phyloP scores from a whole-genome alignment of 768 basidiomycete species.

The Candolleomyces efflorescens region DNA sequence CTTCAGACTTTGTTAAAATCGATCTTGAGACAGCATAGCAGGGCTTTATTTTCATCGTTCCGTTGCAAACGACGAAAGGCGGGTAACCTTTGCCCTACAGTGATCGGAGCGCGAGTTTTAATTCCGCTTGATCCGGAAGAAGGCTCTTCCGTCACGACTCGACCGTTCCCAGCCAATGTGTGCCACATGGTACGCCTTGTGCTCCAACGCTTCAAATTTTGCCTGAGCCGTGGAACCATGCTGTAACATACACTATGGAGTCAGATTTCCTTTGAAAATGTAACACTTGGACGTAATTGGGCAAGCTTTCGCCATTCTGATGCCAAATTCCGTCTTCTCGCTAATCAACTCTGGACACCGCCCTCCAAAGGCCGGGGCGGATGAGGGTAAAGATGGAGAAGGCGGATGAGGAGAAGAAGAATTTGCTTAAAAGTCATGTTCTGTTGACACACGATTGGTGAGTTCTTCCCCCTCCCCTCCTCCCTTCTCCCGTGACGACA shows the following conservation, averaged over 20 bases:
- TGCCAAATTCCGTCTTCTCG: background rate
- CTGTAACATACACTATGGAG: background rate
- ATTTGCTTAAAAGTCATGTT: background rate
- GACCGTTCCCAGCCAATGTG: too few species aligned
- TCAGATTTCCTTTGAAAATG: background rate
- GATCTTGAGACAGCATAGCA: too few species aligned
- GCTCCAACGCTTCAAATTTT: too few species aligned
- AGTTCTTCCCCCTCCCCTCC: background rate
- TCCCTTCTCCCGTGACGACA: background rate
- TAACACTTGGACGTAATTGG: background rate
- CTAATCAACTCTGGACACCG: background rate
- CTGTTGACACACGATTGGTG: background rate
- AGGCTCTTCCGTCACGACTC: too few species aligned
- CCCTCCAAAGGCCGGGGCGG: background rate
- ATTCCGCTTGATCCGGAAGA: too few species aligned
- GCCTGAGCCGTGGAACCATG: too few species aligned
- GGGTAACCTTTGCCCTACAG: too few species aligned
- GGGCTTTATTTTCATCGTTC: too few species aligned
- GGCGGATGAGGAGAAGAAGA: background rate
- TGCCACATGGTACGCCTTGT: too few species aligned
- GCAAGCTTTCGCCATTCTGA: slow-evolving; percentile 7
- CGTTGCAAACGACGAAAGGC: too few species aligned
- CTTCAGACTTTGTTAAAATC: too few species aligned
- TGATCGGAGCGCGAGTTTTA: too few species aligned
- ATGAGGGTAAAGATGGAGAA: background rate